phyloP scores from a whole-genome alignment of 106 monocot species.

The Allium cepa region DNA sequence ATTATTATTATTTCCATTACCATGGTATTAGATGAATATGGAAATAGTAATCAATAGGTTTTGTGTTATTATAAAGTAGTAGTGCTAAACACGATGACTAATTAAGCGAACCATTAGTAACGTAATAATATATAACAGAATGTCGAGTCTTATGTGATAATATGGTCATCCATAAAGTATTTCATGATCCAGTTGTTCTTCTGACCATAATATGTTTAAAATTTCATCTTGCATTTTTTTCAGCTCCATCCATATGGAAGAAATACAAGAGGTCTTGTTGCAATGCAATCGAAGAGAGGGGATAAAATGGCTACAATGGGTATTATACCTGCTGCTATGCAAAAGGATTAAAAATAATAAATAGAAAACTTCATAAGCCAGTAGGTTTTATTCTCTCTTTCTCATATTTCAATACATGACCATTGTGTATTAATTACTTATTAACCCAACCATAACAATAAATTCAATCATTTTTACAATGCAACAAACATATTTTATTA shows the following conservation, averaged over 20 bases:
- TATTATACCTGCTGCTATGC: conserved; percentile 59
- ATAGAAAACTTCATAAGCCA: conserved; percentile 21
- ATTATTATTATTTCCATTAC: too few species aligned
- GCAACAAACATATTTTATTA: not conserved
- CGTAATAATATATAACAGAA: too few species aligned
- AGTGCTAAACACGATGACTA: too few species aligned
- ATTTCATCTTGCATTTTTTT: not conserved
- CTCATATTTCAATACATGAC: too few species aligned
- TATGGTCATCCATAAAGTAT: too few species aligned
- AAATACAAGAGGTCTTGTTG: conserved; percentile 61
- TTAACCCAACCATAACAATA: not conserved
- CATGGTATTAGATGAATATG: too few species aligned
- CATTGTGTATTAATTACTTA: not conserved
- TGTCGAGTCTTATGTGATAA: too few species aligned
- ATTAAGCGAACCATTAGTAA: too few species aligned
- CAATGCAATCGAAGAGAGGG: conserved; percentile 67
- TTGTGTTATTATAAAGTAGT: too few species aligned
- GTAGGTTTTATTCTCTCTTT: conserved; percentile 13
- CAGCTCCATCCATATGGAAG: conserved; percentile 85
- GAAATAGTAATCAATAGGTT: too few species aligned
- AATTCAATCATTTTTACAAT: not conserved
- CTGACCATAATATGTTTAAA: too few species aligned
- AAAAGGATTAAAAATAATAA: conserved; percentile 28
- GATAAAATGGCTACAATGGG: conserved; percentile 95
- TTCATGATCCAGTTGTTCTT: too few species aligned